These are phyloP conservation scores for Alternaria sp. DNA, from an alignment of 2,329 filamentous ascomycete genomes.

Conservation along the genomic window DNA sequence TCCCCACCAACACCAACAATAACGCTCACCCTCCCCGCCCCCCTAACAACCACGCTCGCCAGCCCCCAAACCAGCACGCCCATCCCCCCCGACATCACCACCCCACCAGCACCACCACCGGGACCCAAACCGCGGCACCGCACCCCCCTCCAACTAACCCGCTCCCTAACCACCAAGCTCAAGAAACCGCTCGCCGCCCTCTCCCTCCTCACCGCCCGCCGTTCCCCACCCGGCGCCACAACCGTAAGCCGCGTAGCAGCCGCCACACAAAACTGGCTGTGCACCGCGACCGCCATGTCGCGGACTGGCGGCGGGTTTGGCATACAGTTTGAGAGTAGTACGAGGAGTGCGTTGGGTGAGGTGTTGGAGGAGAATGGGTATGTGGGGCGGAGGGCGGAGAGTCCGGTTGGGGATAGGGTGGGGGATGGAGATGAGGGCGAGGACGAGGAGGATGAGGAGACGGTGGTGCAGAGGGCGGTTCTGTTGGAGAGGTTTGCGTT, in stretches of 20 bases:
- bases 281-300: background rate
- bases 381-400: background rate
- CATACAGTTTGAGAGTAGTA: background rate
- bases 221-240: background rate
- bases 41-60: background rate
- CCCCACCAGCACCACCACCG: background rate
- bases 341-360: background rate
- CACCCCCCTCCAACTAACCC: background rate
- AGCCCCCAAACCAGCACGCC: background rate
- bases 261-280: background rate
- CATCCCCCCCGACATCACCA: background rate
- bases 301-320: background rate
- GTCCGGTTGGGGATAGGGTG: background rate
- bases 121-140: background rate
- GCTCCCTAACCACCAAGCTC: background rate
- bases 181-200: background rate
- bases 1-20: background rate
- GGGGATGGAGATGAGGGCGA: background rate
- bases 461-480: background rate
- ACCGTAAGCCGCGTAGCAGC: background rate
- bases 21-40: background rate
- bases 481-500: background rate
- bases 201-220: background rate
- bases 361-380: background rate
- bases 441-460: background rate